Evolutionary conservation across 106 monocot genomes (phyloP), one percentile per base, ranked within the genome.

Genomic region (Alisma plantagoaquatica): DNA sequence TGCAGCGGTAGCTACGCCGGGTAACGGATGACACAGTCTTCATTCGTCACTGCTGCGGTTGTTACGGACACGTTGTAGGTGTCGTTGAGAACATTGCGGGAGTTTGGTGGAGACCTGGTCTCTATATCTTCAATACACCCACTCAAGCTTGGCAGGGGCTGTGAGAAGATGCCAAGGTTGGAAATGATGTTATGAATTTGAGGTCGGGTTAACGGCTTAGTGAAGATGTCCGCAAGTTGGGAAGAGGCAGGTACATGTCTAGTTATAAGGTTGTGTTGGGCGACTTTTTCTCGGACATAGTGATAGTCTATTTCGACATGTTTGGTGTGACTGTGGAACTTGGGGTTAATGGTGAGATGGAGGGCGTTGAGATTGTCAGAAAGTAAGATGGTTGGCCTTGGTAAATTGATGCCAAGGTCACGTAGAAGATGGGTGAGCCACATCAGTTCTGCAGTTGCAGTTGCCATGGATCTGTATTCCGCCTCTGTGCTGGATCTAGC

Each of bases 161-260:
- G 35, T 38, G 14, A 14, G 35, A 6, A 38, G 35, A 38, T 5
- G 35, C 35, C 14, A 38, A 38, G 35, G 5, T 38, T 38, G 35
- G 35, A 38, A 38, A 6, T 7, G 35, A 38, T 38, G 14, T 5
- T 14, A 38, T 38, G 35, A 6, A 38, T 7, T 7, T 14, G 35
- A 14, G 9, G 5, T 7, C 35, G 35, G 14, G 35, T 5, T 14
- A 38, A 14, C 5, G 35, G 14, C 35, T 46, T 46, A n/a, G 45
- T 46, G n/a, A 46, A 46, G n/a, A 46, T n/a, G 16, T 46, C 45
- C 3, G 45, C 45, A 46, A 46, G 45, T n/a, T 46, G 45, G 10
- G 3, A 3, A 10, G 3, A 3, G 45, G 45, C 14, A 3, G 45
- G n/a, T 10, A 46, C 16, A n/a, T 10, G 19, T 17, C n/a, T 10